A percentile compares a stretch with the other conserved stretches of the same genome.
These are phyloP conservation scores for Cavenderia fasciculata DNA, from an alignment of 78 protist genomes.

Conservation along the genomic window DNA sequence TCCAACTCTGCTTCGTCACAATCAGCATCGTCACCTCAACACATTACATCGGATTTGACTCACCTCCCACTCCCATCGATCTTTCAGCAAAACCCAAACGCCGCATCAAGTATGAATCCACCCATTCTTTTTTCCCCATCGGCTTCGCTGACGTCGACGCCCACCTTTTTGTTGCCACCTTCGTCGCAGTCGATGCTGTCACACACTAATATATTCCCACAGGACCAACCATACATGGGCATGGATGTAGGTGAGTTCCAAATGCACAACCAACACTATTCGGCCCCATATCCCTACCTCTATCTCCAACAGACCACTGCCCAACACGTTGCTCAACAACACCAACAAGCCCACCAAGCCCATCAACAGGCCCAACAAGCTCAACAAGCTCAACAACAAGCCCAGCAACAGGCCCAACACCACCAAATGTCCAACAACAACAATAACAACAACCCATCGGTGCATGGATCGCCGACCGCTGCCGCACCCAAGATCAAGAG, in stretches of 20 bases:
- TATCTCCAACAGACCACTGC: slow-evolving; percentile 11
- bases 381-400: slow-evolving; percentile 18
- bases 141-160: slow-evolving; percentile 27
- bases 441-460: slow-evolving; percentile 7
- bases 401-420: background rate
- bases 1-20: too few species aligned
- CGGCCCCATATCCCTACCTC: slow-evolving; percentile 11
- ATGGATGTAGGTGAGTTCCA: slow-evolving; percentile 68
- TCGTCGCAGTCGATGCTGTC: slow-evolving; percentile 7
- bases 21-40: too few species aligned
- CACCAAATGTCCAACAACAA: background rate
- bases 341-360: background rate
- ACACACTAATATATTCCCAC: background rate
- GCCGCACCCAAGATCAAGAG: slow-evolving; percentile 20
- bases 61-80: slow-evolving; percentile 36
- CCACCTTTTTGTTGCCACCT: slow-evolving; percentile 55
- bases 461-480: background rate
- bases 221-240: slow-evolving; percentile 41
- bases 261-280: slow-evolving; percentile 16
- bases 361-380: background rate
- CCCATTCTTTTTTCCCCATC: slow-evolving; percentile 30
- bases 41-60: too few species aligned
- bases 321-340: slow-evolving; percentile 12
- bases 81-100: slow-evolving; percentile 10
- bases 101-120: slow-evolving; percentile 8